Evolutionary conservation across 768 basidiomycete genomes (phyloP), one percentile per base, ranked within the genome.

Genomic region (Suillus tomentosus): DNA sequence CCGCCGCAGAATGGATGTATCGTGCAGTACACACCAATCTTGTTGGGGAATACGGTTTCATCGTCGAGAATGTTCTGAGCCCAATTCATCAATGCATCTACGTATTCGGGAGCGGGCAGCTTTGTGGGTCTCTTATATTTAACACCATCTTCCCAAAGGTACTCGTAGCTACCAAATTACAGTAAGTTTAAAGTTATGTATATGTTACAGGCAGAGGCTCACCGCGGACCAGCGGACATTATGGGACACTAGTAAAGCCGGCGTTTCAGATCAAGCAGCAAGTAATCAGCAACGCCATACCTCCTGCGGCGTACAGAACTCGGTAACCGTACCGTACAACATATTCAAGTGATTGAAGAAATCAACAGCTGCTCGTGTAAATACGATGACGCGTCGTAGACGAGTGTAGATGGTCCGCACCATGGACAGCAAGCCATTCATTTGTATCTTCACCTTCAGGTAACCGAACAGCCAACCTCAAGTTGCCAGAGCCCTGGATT

Each of bases 311-410:
- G 93, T 98, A 77, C 97, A 99, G 73, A 99, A 99, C 78, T 99
- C 97, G 2, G 97, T 97, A 27, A 99, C 88, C 11, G 95, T 97
- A 13, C 96, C 97, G 72, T 99, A 99, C 22, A 99, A 81, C 97
- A 99, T 99, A 76, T 99, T 99, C 68, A 99, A 79, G 74, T 99
- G 97, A 74, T 99, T 99, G 84, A 99, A 99, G 80, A 99, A 99
- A 77, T 99, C 97, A 65, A 99, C 96, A 37, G 95, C 97, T 99
- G 69, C 19, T 15, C 45, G 57, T 7, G 53, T 45, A 34, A 40
- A 63, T 69, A 64, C 62, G 27, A 43, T 19, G 1, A 34, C 36
- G 4, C 27, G 27, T 31, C 47, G 43, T 51, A 40, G 39, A 62
- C 40, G 58, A 56, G 10, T 34, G 51, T 36, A 11, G 58, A 60